phyloP scores from a whole-genome alignment of 1,284 basidiomycete genomes.

The Trichosporon faecale region DNA sequence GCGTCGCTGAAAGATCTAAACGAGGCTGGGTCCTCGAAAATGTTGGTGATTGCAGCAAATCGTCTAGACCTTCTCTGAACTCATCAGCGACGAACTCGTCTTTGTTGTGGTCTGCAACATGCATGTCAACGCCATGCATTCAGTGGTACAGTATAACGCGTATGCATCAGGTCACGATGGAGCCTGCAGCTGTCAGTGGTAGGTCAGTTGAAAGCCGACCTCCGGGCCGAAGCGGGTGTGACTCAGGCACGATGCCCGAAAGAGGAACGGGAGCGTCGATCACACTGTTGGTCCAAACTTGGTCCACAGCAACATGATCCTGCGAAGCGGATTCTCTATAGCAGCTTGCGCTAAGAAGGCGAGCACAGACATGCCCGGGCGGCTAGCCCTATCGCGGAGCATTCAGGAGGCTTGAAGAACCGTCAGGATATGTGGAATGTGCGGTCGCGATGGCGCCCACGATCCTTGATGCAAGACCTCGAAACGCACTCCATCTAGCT shows the following conservation, averaged over 20 bases:
- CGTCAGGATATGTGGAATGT: not conserved
- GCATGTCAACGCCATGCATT: not conserved
- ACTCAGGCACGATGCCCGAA: constrained; percentile 3
- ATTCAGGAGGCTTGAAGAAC: not conserved
- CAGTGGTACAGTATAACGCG: not conserved
- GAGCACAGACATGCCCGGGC: not conserved
- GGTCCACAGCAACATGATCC: not conserved
- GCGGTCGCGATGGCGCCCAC: not conserved
- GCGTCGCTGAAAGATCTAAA: too few species aligned
- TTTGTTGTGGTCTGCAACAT: too few species aligned
- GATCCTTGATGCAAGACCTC: not conserved
- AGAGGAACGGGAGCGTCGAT: not conserved
- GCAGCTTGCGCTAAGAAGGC: too few species aligned
- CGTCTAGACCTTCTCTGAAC: too few species aligned
- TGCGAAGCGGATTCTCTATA: too few species aligned
- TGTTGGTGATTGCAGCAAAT: too few species aligned
- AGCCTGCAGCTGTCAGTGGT: not conserved
- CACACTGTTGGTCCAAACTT: not conserved
- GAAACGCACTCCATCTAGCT: too few species aligned
- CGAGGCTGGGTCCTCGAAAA: too few species aligned
- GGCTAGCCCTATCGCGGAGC: too few species aligned
- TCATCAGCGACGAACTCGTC: too few species aligned
- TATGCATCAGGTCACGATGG: not conserved
- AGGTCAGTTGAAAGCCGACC: not conserved
- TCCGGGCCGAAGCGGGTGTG: not conserved